These are phyloP conservation scores for Gentiana macrophylla DNA, from an alignment of 257 asterid genomes.

Conservation along the genomic window DNA sequence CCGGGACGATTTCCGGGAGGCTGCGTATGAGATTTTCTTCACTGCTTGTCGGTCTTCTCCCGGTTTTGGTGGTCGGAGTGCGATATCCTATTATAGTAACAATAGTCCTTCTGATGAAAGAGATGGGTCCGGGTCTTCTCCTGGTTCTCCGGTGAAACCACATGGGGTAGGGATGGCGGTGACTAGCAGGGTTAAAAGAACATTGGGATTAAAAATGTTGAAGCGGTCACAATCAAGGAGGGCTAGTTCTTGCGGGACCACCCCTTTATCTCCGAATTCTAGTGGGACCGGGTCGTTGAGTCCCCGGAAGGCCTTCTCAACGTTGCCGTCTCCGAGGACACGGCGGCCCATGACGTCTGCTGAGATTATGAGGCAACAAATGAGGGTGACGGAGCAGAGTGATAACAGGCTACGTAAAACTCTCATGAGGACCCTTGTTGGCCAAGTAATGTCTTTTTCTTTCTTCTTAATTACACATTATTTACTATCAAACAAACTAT, in stretches of 20 bases:
- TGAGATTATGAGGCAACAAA: conserved; percentile 90
- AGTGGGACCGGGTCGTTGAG: conserved; percentile 30
- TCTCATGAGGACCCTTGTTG: conserved; percentile 88
- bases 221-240: conserved; percentile 58
- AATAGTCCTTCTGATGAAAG: conserved; percentile 35
- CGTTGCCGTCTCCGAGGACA: conserved; percentile 25
- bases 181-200: conserved; percentile 75
- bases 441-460: conserved; percentile 50
- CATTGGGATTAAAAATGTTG: conserved; percentile 76
- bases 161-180: conserved; percentile 94
- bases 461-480: too few relatives aligned
- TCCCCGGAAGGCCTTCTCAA: conserved; percentile 29
- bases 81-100: conserved; percentile 22
- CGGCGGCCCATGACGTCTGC: conserved; percentile 88
- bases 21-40: conserved; percentile 94
- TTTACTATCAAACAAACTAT: too few relatives aligned
- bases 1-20: conserved; percentile 52
- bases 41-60: conserved; percentile 90
- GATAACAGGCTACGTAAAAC: conserved; percentile 84
- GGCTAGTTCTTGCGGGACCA: conserved; percentile 47
- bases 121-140: conserved; percentile 33
- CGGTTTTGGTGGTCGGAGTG: conserved; percentile 65
- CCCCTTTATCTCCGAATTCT: conserved; percentile 40
- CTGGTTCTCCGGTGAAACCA: conserved; percentile 46
- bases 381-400: conserved; percentile 91